These are phyloP conservation scores for Ploettnerulaceae sp. DNA, from an alignment of 2,329 filamentous ascomycete species.

Conservation along the genomic window DNA sequence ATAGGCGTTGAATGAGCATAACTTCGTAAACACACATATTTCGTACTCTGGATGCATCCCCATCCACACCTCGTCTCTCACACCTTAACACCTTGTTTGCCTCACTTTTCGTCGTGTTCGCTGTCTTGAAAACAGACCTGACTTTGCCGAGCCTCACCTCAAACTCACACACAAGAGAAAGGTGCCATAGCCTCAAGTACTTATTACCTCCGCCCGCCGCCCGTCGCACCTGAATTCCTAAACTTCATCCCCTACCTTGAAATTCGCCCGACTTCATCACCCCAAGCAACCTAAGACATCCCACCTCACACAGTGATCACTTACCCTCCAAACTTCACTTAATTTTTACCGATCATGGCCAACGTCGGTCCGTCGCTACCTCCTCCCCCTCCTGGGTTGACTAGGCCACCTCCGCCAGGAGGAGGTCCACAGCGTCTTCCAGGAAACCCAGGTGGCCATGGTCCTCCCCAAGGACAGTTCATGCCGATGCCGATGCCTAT, in stretches of 20 bases:
- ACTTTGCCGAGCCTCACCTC: conserved; percentile 1
- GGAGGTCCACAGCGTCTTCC: conserved; percentile 1
- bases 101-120: neutral
- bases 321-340: neutral
- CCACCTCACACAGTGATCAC: neutral
- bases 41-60: neutral
- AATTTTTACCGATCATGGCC: neutral
- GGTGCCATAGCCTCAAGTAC: neutral
- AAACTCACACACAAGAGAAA: neutral
- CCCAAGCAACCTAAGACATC: neutral
- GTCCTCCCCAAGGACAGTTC: conserved; percentile 10
- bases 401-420: neutral
- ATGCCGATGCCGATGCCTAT: conserved; percentile 13
- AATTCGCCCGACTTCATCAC: neutral
- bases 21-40: neutral
- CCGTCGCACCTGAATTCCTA: neutral
- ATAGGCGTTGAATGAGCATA: neutral
- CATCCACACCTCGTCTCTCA: conserved; percentile 3
- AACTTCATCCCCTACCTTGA: neutral
- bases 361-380: conserved; percentile 12
- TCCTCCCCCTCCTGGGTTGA: conserved; percentile 13
- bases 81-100: neutral
- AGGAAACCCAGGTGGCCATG: conserved; percentile 5
- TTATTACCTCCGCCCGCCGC: conserved; percentile 1
- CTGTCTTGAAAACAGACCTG: neutral